Conservation (phyloP, 768 basidiomycete genomes). For the Auricularia auricula-judae region DNA sequence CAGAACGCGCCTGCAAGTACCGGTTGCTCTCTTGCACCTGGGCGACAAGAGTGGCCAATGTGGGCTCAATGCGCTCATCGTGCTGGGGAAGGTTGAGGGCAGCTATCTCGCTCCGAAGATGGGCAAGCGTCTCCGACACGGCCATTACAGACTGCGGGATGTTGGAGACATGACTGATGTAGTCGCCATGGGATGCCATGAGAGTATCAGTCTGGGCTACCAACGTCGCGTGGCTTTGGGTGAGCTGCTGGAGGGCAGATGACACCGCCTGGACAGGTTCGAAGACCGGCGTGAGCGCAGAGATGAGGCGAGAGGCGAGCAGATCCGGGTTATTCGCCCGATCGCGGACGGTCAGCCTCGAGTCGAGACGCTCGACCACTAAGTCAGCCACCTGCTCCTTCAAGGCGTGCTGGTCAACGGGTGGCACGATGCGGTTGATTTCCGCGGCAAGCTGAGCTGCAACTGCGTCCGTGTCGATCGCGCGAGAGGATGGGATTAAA, state of each 20-base stretch:
- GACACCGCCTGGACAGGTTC: constrained; percentile 35
- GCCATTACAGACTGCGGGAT: neutral
- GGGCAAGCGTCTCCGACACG: neutral
- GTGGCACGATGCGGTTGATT: constrained; percentile 58
- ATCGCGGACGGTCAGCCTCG: constrained; percentile 69
- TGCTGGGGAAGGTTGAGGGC: neutral
- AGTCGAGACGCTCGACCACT: constrained; percentile 76
- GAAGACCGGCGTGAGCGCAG: constrained; percentile 17
- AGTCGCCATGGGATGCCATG: neutral
- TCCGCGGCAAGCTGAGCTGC: constrained; percentile 53
- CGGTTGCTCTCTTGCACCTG: neutral
- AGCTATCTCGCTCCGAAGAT: neutral
- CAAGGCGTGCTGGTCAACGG: constrained; percentile 75
- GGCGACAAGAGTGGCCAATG: neutral
- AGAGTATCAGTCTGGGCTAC: constrained; percentile 34
- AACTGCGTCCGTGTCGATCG: constrained; percentile 43
- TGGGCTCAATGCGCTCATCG: neutral
- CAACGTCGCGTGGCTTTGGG: constrained; percentile 38
- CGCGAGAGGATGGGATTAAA: constrained; percentile 21
- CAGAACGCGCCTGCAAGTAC: neutral
- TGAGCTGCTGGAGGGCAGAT: constrained; percentile 35
- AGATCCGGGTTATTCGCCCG: constrained; percentile 21
- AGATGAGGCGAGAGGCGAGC: constrained; percentile 8
- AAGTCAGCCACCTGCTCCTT: constrained; percentile 85
- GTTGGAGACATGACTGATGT: neutral